These are phyloP conservation scores for Cystobasidium tubakii DNA, from an alignment of 768 basidiomycete genomes.

Conservation along the genomic window DNA sequence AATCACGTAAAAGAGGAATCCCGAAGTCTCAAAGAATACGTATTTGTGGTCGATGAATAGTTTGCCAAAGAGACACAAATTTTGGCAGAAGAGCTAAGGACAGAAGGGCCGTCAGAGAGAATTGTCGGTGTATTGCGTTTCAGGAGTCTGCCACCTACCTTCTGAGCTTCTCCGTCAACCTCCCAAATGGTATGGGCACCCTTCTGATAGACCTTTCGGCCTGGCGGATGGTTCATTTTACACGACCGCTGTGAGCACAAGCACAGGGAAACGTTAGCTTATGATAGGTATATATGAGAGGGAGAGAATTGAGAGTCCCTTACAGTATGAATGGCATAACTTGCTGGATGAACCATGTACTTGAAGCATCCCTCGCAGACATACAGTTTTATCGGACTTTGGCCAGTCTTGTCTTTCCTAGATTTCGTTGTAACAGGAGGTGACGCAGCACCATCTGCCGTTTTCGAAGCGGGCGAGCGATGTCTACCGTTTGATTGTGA, in stretches of 20 bases:
- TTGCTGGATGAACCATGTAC: conserved; percentile 72
- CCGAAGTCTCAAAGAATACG: conserved; percentile 68
- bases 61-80: conserved; percentile 89
- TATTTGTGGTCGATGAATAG: conserved; percentile 99
- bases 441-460: neutral
- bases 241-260: conserved; percentile 59
- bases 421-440: neutral
- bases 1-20: conserved; percentile 79
- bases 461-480: neutral
- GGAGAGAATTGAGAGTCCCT: conserved; percentile 45
- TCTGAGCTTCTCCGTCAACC: conserved; percentile 79
- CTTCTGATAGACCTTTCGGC: conserved; percentile 79
- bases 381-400: conserved; percentile 54
- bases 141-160: conserved; percentile 57
- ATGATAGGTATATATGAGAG: conserved; percentile 17
- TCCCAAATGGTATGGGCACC: conserved; percentile 91
- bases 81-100: conserved; percentile 85
- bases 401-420: conserved; percentile 17
- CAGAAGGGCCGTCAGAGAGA: neutral
- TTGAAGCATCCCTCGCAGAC: conserved; percentile 95
- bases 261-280: conserved; percentile 18
- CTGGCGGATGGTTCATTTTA: conserved; percentile 67
- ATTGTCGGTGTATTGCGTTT: neutral
- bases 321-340: conserved; percentile 64
- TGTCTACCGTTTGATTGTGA: conserved; percentile 5